A percentile compares a stretch with the other conserved stretches of the same genome.
These are phyloP conservation scores for Erysimum pusillum DNA, from an alignment of 441 rosid genomes.

Conservation along the genomic window DNA sequence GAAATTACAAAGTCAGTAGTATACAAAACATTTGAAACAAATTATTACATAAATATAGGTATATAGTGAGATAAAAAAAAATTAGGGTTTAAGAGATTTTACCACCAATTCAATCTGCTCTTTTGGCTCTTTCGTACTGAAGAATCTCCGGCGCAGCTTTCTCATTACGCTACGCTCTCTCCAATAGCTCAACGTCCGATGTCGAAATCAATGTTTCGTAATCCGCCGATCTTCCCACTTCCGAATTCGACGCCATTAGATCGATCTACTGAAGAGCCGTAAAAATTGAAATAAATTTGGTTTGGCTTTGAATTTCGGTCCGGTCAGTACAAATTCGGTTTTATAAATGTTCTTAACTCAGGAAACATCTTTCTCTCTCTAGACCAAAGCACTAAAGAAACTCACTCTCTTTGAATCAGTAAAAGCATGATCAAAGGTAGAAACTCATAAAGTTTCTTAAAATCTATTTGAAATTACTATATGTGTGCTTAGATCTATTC, in stretches of 20 bases:
- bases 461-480: no score
- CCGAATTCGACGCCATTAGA: slow-evolving; percentile 44
- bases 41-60: no score
- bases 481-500: no score
- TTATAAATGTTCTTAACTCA: no score
- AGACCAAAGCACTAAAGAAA: no score
- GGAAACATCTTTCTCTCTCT: no score
- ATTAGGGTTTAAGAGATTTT: slow-evolving; percentile 31
- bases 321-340: background rate
- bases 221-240: slow-evolving; percentile 48
- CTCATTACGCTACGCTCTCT: slow-evolving; percentile 76
- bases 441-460: no score
- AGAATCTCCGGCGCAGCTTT: slow-evolving; percentile 82
- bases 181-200: slow-evolving; percentile 66
- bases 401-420: no score
- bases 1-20: no score
- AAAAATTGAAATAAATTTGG: background rate
- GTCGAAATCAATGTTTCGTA: slow-evolving; percentile 62
- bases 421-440: no score
- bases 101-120: slow-evolving; percentile 72
- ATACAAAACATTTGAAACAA: no score
- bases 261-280: background rate
- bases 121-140: slow-evolving; percentile 55
- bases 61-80: no score
- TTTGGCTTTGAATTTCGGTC: background rate